Conservation (phyloP, 2,329 filamentous ascomycete genomes). For the Aspergillus melleus region DNA sequence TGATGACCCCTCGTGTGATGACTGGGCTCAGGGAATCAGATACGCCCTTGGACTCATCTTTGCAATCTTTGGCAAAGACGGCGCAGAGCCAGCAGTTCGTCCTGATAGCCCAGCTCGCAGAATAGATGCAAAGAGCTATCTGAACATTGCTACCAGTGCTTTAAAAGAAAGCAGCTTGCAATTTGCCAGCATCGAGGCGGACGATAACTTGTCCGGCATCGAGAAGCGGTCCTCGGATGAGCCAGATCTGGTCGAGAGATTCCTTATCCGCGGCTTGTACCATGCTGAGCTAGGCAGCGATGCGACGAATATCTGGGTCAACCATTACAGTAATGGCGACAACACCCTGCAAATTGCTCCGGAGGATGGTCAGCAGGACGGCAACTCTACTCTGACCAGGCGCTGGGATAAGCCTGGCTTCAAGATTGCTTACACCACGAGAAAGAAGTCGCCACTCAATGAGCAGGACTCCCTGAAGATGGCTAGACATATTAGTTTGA, state of each 20-base stretch:
- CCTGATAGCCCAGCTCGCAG: background rate
- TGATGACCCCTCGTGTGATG: background rate
- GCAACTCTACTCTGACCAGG: background rate
- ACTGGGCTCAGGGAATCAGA: background rate
- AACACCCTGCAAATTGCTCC: background rate
- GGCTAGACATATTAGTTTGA: background rate
- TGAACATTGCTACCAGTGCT: background rate
- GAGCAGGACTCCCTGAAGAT: background rate
- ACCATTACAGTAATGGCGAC: constrained; percentile 1
- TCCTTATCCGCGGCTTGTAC: constrained; percentile 1
- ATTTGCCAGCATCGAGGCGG: constrained; percentile 1
- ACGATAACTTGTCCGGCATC: background rate
- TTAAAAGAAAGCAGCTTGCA: background rate
- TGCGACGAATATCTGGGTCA: background rate
- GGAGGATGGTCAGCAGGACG: background rate
- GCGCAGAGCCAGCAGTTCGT: background rate
- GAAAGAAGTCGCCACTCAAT: background rate
- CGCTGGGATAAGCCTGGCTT: background rate
- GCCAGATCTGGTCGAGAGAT: background rate
- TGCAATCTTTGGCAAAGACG: background rate
- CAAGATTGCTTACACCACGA: background rate
- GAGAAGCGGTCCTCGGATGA: background rate
- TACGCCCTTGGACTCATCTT: background rate
- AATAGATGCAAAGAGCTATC: background rate
- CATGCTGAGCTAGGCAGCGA: background rate